These are phyloP conservation scores for Hortaea sp. DNA, from an alignment of 2,329 filamentous ascomycete species.

Conservation along the genomic window DNA sequence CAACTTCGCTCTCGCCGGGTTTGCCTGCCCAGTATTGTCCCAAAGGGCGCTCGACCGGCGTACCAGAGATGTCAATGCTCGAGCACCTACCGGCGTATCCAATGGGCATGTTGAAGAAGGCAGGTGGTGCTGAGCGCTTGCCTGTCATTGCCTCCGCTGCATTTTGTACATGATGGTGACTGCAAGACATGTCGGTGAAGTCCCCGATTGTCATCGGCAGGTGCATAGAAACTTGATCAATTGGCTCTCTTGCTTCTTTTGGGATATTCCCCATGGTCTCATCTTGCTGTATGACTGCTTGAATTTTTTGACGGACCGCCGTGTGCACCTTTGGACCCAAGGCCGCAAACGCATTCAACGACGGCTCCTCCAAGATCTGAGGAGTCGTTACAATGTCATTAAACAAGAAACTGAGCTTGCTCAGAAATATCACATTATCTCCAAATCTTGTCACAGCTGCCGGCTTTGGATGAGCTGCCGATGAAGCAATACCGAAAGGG, in stretches of 20 bases:
- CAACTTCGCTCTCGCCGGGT: slow-evolving; percentile 41
- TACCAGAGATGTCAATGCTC: slow-evolving; percentile 42
- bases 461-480: slow-evolving; percentile 25
- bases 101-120: slow-evolving; percentile 39
- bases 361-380: slow-evolving; percentile 23
- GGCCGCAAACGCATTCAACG: slow-evolving; percentile 42
- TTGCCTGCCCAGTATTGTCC: slow-evolving; percentile 32
- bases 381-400: slow-evolving; percentile 1
- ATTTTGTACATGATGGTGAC: slow-evolving; percentile 42
- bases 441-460: slow-evolving; percentile 42
- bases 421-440: slow-evolving; percentile 44
- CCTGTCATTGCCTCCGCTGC: slow-evolving; percentile 34
- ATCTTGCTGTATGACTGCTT: slow-evolving; percentile 20
- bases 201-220: slow-evolving; percentile 46
- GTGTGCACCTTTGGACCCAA: slow-evolving; percentile 27
- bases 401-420: slow-evolving; percentile 2
- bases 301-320: slow-evolving; percentile 30
- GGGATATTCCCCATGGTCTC: slow-evolving; percentile 13
- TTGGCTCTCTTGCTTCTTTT: slow-evolving; percentile 20
- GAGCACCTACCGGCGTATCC: slow-evolving; percentile 48
- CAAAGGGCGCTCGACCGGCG: slow-evolving; percentile 37
- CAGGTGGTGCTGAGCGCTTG: slow-evolving; percentile 31
- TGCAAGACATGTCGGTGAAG: slow-evolving; percentile 50
- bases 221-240: slow-evolving; percentile 40
- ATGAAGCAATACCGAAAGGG: slow-evolving; percentile 44